Conservation (phyloP, 495 filamentous ascomycete species). For the Xeromyces bisporus region DNA sequence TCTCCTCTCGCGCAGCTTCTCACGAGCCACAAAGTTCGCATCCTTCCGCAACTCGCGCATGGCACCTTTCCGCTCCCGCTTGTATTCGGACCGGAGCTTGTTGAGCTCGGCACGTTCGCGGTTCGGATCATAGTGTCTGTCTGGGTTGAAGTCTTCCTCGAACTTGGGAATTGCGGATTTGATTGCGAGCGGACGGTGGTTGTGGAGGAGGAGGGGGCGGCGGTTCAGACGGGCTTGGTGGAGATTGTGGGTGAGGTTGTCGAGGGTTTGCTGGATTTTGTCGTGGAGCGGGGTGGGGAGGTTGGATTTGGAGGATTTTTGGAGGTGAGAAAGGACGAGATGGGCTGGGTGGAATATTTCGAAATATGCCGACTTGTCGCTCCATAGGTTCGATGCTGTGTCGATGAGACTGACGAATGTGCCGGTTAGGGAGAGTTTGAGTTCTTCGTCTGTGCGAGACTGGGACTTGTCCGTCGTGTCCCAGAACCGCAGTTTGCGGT, state of each 20-base stretch:
- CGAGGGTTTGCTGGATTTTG: conserved; percentile 18
- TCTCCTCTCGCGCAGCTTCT: conserved; percentile 82
- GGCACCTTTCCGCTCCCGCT: conserved; percentile 88
- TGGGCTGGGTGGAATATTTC: conserved; percentile 52
- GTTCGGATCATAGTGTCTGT: conserved; percentile 91
- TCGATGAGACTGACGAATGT: conserved; percentile 41
- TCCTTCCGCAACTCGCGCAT: conserved; percentile 90
- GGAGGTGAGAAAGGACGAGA: conserved; percentile 37
- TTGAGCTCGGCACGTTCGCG: conserved; percentile 64
- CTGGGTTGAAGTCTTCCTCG: conserved; percentile 84
- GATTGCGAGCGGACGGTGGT: conserved; percentile 79
- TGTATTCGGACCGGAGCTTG: conserved; percentile 75
- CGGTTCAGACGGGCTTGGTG: conserved; percentile 41
- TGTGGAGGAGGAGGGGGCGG: conserved; percentile 69
- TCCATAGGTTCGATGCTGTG: conserved; percentile 45
- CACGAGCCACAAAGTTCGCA: conserved; percentile 74
- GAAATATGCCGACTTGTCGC: conserved; percentile 46
- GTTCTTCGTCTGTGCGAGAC: conserved; percentile 18
- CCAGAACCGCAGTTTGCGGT: conserved; percentile 26
- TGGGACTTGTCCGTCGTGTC: conserved; percentile 22
- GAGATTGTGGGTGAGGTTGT: conserved; percentile 32
- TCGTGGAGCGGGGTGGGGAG: conserved; percentile 25
- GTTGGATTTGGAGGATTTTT: conserved; percentile 32
- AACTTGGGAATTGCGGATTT: conserved; percentile 85
- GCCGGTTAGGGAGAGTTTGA: conserved; percentile 42